Conservation (phyloP, 345 rosid genomes). For the Ceriops tagal region DNA sequence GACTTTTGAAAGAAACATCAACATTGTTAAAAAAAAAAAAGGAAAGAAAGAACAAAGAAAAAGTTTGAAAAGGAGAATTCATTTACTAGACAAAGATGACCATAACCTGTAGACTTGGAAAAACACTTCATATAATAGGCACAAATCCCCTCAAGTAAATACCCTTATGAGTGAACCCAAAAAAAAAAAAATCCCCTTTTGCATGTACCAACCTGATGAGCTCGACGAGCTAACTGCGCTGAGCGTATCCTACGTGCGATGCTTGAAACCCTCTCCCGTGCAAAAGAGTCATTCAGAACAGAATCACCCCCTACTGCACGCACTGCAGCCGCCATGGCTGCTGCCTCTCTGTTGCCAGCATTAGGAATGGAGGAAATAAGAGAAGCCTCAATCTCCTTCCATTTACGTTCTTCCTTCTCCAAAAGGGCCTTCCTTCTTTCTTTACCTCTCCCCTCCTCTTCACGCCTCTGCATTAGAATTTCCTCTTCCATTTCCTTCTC, state of each 20-base stretch:
- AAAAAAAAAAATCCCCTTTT: neutral
- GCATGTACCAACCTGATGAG: conserved; percentile 59
- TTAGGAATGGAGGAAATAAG: conserved; percentile 96
- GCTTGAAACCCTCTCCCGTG: conserved; percentile 96
- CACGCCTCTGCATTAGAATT: conserved; percentile 93
- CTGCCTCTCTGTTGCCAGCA: conserved; percentile 98
- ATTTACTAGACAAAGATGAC: neutral
- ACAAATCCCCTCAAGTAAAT: too few relatives aligned
- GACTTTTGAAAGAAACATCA: neutral
- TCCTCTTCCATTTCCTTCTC: conserved; percentile 99
- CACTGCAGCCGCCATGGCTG: conserved; percentile 99
- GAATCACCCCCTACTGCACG: conserved; percentile 99
- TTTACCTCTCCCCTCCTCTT: conserved; percentile 99
- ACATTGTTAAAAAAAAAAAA: neutral
- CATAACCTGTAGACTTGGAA: too few relatives aligned
- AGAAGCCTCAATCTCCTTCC: conserved; percentile 99
- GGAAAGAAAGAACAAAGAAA: neutral
- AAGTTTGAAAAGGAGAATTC: neutral
- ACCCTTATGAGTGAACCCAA: neutral
- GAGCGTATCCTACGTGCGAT: conserved; percentile 92
- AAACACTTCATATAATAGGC: too few relatives aligned
- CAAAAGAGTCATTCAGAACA: conserved; percentile 98
- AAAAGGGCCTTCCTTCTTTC: conserved; percentile 96
- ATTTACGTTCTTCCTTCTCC: conserved; percentile 98
- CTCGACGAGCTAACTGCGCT: conserved; percentile 87